Evolutionary conservation across 2,329 filamentous ascomycete genomes (phyloP).

Genomic region (Ophiostoma australiae): DNA sequence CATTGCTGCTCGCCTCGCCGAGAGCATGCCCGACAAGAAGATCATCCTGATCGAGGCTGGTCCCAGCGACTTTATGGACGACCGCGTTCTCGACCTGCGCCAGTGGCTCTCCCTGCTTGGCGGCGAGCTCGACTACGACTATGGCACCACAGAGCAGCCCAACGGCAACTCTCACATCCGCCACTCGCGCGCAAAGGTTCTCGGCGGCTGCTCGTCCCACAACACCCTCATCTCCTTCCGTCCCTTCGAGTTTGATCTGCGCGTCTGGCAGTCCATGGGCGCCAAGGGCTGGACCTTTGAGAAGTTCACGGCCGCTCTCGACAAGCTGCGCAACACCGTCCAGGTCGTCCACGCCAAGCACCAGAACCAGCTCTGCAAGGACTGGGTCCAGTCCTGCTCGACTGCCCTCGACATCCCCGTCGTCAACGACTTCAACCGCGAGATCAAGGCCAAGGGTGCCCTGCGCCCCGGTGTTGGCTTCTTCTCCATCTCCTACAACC

Average conservation of each 20-base stretch:
- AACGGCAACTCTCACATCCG: conserved; percentile 85
- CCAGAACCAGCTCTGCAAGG: conserved; percentile 84
- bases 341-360: conserved; percentile 82
- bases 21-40: conserved; percentile 71
- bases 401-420: conserved; percentile 74
- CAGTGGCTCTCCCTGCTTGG: conserved; percentile 83
- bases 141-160: conserved; percentile 82
- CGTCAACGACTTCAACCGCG: conserved; percentile 78
- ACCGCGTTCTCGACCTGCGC: conserved; percentile 78
- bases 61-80: conserved; percentile 82
- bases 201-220: conserved; percentile 88
- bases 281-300: conserved; percentile 84
- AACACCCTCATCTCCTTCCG: conserved; percentile 64
- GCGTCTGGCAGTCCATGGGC: conserved; percentile 76
- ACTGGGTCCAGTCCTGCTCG: conserved; percentile 81
- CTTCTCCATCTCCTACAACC: conserved; percentile 88
- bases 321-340: conserved; percentile 83
- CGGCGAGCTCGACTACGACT: conserved; percentile 86
- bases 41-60: conserved; percentile 83
- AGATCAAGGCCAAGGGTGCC: conserved; percentile 68
- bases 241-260: conserved; percentile 82
- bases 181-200: conserved; percentile 85
- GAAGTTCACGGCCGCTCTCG: conserved; percentile 73
- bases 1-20: conserved; percentile 70
- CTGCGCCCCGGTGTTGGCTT: conserved; percentile 77